These are phyloP conservation scores for Rutidosis leptorrhynchoides DNA, from an alignment of 129 eudicot species.

Conservation along the genomic window DNA sequence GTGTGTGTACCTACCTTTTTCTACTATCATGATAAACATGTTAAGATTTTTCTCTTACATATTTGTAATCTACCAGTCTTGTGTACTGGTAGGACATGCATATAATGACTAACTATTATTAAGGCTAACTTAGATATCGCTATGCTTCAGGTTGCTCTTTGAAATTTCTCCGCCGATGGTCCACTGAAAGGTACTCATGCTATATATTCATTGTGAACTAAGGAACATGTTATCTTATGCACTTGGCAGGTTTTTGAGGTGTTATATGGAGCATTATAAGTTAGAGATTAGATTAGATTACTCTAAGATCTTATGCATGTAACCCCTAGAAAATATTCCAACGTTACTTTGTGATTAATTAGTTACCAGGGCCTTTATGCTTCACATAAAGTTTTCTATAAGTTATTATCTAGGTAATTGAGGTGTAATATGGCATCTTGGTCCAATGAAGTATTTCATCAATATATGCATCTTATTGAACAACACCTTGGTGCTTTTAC, in stretches of 20 bases:
- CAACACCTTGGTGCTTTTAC: background rate
- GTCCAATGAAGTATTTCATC: background rate
- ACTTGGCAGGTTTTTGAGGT: background rate
- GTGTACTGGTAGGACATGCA: too few relatives aligned
- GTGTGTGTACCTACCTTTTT: background rate
- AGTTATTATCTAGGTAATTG: background rate
- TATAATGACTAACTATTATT: background rate
- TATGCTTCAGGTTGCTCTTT: slow-evolving; percentile 71
- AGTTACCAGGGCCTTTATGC: background rate
- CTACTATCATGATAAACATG: background rate
- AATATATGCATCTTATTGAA: background rate
- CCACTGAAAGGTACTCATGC: slow-evolving; percentile 54
- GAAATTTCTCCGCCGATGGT: slow-evolving; percentile 64
- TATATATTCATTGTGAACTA: background rate
- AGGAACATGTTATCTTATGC: background rate
- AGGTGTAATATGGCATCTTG: background rate
- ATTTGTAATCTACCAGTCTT: too few relatives aligned
- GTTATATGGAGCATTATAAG: background rate
- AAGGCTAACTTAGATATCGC: background rate
- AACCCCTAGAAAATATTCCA: background rate
- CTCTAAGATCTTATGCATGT: background rate
- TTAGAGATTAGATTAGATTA: background rate
- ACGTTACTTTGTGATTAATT: background rate
- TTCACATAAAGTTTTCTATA: background rate
- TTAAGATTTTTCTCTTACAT: too few relatives aligned